Base-by-base conservation (phyloP, 495 filamentous ascomycete genomes). In the Bacidia gigantensis region DNA sequence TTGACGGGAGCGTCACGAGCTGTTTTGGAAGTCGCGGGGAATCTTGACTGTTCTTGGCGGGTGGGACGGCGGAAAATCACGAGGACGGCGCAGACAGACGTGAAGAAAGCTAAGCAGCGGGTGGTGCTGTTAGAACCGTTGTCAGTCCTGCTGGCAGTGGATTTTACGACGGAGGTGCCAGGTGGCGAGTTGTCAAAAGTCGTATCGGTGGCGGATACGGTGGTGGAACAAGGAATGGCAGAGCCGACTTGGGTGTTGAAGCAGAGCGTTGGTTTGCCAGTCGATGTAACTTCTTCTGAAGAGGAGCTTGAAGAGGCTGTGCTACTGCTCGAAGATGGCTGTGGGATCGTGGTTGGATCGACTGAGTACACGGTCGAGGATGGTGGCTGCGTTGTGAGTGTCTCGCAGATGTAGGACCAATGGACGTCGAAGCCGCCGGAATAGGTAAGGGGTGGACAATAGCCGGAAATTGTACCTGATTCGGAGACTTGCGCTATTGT, bases 221-320 rank as follows among this genome's bases (percentile, higher is more conserved):
- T 38, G 1, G 29, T 14, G 3, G 39, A 2, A 22, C 12, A 21
- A 20, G 29, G 11, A 42, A 29, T 43, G 22, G 1, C 3, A 50
- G 11, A 20, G 55, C 14, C 44, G 22, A 56, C 18, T 14, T 23
- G 11, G 21, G 50, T 38, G 48, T 60, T 23, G 50, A 26, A 60
- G 54, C 58, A 60, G 10, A 54, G 51, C 3, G 51, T 14, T 5
- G 53, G 17, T 10, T 22, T 21, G 46, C n/a, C n/a, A n/a, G 50
- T 9, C 20, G 53, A 26, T 46, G 49, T 26, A 9, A 17, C 7
- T 14, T 35, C 14, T 14, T 35, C 29, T 5, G 41, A 44, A 22
- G 41, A 17, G 20, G 41, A 18, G n/a, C n/a, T n/a, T 44, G 9
- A 17, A 7, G 41, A 44, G 41, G 20, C 41, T 44, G 41, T 44